phyloP scores from a whole-genome alignment of 2,329 filamentous ascomycete species.

The Pseudocercospora musae region DNA sequence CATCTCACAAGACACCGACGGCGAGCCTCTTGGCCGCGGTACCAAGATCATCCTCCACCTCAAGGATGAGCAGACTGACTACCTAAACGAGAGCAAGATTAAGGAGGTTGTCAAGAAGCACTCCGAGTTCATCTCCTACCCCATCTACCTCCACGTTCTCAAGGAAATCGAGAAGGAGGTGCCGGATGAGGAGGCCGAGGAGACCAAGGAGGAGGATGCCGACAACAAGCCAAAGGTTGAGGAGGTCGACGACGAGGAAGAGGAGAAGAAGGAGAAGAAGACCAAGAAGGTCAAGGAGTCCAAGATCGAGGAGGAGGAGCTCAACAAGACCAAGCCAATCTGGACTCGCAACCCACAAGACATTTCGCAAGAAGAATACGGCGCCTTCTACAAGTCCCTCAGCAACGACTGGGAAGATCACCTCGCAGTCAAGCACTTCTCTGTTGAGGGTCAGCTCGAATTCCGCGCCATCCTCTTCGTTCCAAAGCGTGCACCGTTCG shows the following conservation, averaged over 20 bases:
- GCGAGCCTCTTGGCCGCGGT: conserved; percentile 85
- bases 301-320: conserved; percentile 97
- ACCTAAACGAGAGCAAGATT: conserved; percentile 97
- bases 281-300: conserved; percentile 99
- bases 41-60: conserved; percentile 98
- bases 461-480: conserved; percentile 99
- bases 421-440: conserved; percentile 99
- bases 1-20: conserved; percentile 84
- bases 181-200: conserved; percentile 88
- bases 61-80: conserved; percentile 98
- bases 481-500: conserved; percentile 98
- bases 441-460: conserved; percentile 99
- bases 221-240: conserved; percentile 96
- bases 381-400: conserved; percentile 99
- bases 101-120: conserved; percentile 99
- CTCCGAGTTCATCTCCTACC: conserved; percentile 99
- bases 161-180: conserved; percentile 99
- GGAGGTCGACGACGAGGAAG: conserved; percentile 79
- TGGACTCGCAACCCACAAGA: conserved; percentile 98
- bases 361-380: conserved; percentile 95
- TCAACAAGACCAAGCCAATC: conserved; percentile 99
- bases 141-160: conserved; percentile 98
- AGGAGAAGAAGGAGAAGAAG: conserved; percentile 85
- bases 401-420: conserved; percentile 99
- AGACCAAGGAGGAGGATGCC: conserved; percentile 66